These are phyloP conservation scores for Barnettozyma salicaria DNA, from an alignment of 805 yeast species.

Conservation along the genomic window DNA sequence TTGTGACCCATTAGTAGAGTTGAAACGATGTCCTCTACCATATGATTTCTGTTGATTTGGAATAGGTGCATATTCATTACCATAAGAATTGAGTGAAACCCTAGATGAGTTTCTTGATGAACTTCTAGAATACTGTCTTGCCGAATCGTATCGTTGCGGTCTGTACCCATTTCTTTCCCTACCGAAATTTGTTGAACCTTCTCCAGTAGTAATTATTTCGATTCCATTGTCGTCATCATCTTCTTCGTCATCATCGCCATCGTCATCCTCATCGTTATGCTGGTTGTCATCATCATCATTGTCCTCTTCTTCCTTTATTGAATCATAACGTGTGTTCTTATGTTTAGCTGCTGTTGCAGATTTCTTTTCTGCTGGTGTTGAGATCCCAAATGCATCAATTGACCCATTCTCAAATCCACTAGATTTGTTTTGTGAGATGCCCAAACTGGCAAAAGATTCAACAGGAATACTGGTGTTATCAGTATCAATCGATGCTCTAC, in stretches of 20 bases:
- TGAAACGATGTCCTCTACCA: background rate
- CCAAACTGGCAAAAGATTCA: constrained; percentile 23
- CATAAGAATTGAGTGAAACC: constrained; percentile 17
- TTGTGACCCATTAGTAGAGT: constrained; percentile 49
- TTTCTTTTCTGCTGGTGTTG: constrained; percentile 1
- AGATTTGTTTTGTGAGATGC: constrained; percentile 15
- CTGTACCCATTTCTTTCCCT: no score
- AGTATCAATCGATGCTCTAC: no score
- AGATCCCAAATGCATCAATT: constrained; percentile 20
- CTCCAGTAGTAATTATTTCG: constrained; percentile 4
- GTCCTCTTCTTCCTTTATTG: background rate
- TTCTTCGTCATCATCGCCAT: constrained; percentile 1
- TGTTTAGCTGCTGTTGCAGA: no score
- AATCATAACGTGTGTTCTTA: no score
- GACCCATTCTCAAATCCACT: background rate
- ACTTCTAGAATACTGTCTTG: background rate
- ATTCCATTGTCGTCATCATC: constrained; percentile 3
- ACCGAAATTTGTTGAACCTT: background rate
- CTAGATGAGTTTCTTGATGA: constrained; percentile 16
- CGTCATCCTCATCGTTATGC: background rate
- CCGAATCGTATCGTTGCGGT: background rate
- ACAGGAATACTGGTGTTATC: constrained; percentile 15
- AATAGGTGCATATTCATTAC: constrained; percentile 4
- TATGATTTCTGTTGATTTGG: constrained; percentile 3
- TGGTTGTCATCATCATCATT: constrained; percentile 1